Evolutionary conservation across 2,329 filamentous ascomycete species (phyloP), one percentile per base, ranked within the genome.

Genomic region (Penicillium sumatraense): DNA sequence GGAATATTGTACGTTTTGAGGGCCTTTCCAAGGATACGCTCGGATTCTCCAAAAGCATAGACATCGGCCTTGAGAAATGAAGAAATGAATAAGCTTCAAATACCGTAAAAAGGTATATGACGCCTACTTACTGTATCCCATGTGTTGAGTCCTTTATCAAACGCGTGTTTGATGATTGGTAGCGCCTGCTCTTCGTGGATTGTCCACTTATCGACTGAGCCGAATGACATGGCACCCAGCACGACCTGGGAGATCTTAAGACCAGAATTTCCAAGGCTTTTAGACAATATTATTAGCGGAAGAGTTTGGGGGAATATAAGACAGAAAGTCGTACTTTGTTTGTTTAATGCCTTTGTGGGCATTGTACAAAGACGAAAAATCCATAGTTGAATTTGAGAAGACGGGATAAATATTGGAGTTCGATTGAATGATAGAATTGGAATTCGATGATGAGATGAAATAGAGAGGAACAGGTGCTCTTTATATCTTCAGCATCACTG

Each of bases 1-100:
- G 81, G 81, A 41, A 86, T 80, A 29, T 79, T 72, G 71, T 81
- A 85, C 59, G 85, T 80, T 66, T 85, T 83, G 66, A 88, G 81
- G 0, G 84, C 83, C 62, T 84, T 85, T 54, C 80, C 82, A 3
- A 71, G 63, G 23, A 86, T 80, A 44, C 75, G 72, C 65, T 86
- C 83, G 2, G 79, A 83, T 0, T 72, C 70, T 16, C 84, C 84
- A 53, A 84, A 84, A 49, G 80, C 83, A 70, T 86, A 87, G 2
- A 67, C 76, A 55, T 83, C 29, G 29, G 82, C 68, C 87, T 88
- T 11, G 81, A 82, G 47, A 86, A 70, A n/a, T n/a, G n/a, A n/a
- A n/a, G n/a, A 42, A 88, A 80, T 41, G 85, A 16, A 86, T 80
- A 40, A 75, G 71, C 64, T 86, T 83, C 2, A 78, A 83, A 0